Evolutionary conservation across 495 filamentous ascomycete genomes (phyloP).

Genomic region (Aspergillus haitiensis): DNA sequence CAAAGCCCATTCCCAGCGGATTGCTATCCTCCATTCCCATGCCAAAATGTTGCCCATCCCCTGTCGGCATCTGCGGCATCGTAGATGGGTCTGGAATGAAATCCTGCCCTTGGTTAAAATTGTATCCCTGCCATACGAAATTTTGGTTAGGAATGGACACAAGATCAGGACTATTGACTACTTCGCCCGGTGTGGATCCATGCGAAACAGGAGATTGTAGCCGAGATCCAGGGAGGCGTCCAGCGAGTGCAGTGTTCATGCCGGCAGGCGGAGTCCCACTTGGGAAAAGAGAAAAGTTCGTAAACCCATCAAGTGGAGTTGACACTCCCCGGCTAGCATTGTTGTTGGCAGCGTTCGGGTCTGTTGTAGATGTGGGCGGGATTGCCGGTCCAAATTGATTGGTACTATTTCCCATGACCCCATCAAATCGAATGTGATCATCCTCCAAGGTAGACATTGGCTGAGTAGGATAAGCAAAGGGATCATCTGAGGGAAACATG

Average conservation of each 20-base stretch:
- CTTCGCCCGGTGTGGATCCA: slow-evolving; percentile 35
- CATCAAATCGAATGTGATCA: slow-evolving; percentile 45
- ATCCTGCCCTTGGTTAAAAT: slow-evolving; percentile 33
- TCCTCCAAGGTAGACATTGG: slow-evolving; percentile 68
- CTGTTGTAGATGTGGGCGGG: slow-evolving; percentile 14
- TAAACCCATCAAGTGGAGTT: slow-evolving; percentile 34
- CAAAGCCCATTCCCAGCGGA: slow-evolving; percentile 35
- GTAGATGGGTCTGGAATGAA: slow-evolving; percentile 23
- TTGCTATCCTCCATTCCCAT: slow-evolving; percentile 36
- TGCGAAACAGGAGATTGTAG: slow-evolving; percentile 41
- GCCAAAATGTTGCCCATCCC: slow-evolving; percentile 27
- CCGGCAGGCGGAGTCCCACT: slow-evolving; percentile 19
- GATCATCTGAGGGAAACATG: slow-evolving; percentile 91
- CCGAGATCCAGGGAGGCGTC: slow-evolving; percentile 33
- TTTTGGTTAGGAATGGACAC: slow-evolving; percentile 50
- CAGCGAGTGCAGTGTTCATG: slow-evolving; percentile 34
- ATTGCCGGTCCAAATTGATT: slow-evolving; percentile 21
- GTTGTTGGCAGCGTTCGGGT: slow-evolving; percentile 19
- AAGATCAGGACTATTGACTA: slow-evolving; percentile 45
- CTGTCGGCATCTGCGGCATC: slow-evolving; percentile 24
- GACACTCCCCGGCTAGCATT: slow-evolving; percentile 21
- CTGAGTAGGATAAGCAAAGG: slow-evolving; percentile 86
- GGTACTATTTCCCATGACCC: slow-evolving; percentile 7
- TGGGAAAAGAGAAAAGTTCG: slow-evolving; percentile 33
- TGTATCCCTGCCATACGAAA: slow-evolving; percentile 48